phyloP scores from a whole-genome alignment of 805 yeast genomes.

The Dipodascus albidus region DNA sequence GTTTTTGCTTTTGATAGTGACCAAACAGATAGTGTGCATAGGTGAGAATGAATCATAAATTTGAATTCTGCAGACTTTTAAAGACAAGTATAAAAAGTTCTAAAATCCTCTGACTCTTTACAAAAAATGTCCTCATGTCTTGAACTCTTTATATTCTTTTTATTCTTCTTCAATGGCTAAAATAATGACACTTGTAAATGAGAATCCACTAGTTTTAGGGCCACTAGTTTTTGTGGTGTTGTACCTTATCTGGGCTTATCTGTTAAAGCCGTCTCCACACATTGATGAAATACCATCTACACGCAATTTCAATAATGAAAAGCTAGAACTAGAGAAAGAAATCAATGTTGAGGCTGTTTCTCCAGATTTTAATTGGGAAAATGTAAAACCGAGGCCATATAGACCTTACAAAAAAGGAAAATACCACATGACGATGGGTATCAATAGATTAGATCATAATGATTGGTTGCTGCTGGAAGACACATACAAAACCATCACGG shows the following conservation, averaged over 20 bases:
- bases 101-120: not conserved
- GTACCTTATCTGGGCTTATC: not conserved
- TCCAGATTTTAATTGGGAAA: slow-evolving; percentile 33
- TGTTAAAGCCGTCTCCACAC: not conserved
- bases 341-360: slow-evolving; percentile 16
- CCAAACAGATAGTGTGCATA: not conserved
- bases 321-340: not conserved
- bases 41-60: not conserved
- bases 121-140: not conserved
- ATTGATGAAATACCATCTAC: no score
- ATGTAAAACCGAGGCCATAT: slow-evolving; percentile 33
- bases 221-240: not conserved
- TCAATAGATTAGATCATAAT: slow-evolving; percentile 35
- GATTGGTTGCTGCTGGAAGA: slow-evolving; percentile 55
- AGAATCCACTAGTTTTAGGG: not conserved
- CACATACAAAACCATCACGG: slow-evolving; percentile 38
- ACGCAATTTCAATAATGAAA: no score
- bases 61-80: no score
- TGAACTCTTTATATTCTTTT: not conserved
- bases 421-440: slow-evolving; percentile 54
- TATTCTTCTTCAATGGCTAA: no score
- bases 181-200: no score
- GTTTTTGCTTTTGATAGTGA: not conserved
- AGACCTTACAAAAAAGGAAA: slow-evolving; percentile 53
- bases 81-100: not conserved